Evolutionary conservation across 371 early-diverging fungal genomes (phyloP).

Genomic region (Fennellomyces sp.): DNA sequence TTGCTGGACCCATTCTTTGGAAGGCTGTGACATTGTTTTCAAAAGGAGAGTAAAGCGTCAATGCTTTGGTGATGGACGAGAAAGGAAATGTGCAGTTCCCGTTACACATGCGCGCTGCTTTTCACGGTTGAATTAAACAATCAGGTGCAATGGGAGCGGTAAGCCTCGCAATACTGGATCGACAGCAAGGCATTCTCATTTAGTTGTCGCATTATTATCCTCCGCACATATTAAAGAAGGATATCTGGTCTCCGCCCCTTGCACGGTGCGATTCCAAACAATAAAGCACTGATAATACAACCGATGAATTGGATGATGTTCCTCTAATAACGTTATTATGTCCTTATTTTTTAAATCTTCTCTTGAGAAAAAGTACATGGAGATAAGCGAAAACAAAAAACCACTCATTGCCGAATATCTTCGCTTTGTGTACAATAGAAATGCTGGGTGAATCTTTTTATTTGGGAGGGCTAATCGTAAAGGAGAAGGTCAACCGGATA

Average conservation of each 20-base stretch:
- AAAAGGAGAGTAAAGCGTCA: neutral
- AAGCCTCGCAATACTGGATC: no score
- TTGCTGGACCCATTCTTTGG: slow-evolving; percentile 48
- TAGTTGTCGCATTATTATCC: no score
- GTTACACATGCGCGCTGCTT: neutral
- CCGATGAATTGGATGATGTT: neutral
- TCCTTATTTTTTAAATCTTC: slow-evolving; percentile 1
- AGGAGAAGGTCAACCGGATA: neutral
- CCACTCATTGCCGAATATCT: neutral
- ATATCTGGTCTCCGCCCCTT: no score
- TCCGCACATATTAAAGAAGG: no score
- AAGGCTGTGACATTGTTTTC: slow-evolving; percentile 31
- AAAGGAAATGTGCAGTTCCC: neutral
- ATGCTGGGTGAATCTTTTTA: slow-evolving; percentile 12
- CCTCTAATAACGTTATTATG: slow-evolving; percentile 5
- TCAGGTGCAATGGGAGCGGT: no score
- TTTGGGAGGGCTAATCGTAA: slow-evolving; percentile 28
- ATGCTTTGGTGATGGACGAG: neutral
- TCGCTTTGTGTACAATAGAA: slow-evolving; percentile 5
- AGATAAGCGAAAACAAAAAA: slow-evolving; percentile 4
- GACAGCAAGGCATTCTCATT: no score
- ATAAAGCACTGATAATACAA: neutral
- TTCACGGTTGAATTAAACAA: no score
- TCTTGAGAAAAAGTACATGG: slow-evolving; percentile 4
- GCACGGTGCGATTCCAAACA: neutral